A percentile compares a stretch with the other conserved stretches of the same genome.
phyloP scores from a whole-genome alignment of 2,329 filamentous ascomycete species.

The Aspergillus eucalypticola region DNA sequence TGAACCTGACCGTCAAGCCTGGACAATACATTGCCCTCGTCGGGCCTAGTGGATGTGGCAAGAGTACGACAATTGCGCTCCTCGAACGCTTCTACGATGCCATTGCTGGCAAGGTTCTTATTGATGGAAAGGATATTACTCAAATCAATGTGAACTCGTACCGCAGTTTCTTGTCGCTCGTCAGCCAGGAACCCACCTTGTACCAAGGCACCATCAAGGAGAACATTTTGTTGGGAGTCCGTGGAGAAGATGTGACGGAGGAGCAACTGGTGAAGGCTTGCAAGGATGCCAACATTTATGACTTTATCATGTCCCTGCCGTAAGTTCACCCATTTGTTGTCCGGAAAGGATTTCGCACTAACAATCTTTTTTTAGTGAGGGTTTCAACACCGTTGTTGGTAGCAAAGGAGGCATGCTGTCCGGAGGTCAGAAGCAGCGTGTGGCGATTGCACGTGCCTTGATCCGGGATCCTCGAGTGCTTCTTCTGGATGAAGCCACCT shows the following conservation, averaged over 20 bases:
- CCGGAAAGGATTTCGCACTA: conserved; percentile 1
- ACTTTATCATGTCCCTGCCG: conserved; percentile 83
- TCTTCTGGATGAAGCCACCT: conserved; percentile 74
- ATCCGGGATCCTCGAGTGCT: conserved; percentile 89
- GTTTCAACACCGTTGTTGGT: conserved; percentile 82
- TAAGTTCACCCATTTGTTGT: conserved; percentile 37
- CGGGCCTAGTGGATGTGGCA: conserved; percentile 91
- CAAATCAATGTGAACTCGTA: conserved; percentile 83
- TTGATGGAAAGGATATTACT: conserved; percentile 82
- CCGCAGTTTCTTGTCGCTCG: conserved; percentile 78
- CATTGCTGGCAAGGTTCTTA: conserved; percentile 72
- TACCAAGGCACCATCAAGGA: conserved; percentile 91
- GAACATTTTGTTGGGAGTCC: conserved; percentile 80
- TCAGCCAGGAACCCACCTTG: conserved; percentile 90
- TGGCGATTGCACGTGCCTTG: conserved; percentile 88
- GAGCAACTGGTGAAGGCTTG: conserved; percentile 75
- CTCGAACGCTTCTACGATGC: conserved; percentile 95
- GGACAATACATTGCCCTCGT: conserved; percentile 69
- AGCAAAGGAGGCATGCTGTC: conserved; percentile 82
- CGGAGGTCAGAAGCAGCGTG: conserved; percentile 91
- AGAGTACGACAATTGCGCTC: conserved; percentile 88
- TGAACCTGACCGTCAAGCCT: conserved; percentile 59
- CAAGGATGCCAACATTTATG: conserved; percentile 87
- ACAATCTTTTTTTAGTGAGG: conserved; percentile 58
- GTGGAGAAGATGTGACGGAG: conserved; percentile 68